phyloP scores from a whole-genome alignment of 176 grass and related monocot species.

The Eremochloa ophiuroides region DNA sequence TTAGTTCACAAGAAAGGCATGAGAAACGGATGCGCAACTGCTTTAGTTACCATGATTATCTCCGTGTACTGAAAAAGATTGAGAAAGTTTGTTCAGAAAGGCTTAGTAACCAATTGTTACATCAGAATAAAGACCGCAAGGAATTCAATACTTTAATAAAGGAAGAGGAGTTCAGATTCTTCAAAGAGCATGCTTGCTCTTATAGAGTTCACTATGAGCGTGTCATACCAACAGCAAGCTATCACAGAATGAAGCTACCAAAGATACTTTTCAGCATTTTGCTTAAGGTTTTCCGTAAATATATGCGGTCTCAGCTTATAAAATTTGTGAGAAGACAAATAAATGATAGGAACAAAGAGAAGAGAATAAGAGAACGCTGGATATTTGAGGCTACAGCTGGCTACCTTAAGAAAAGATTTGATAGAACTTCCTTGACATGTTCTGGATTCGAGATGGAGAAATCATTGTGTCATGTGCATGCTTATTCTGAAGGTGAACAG shows the following conservation, averaged over 20 bases:
- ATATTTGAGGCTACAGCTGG: constrained; percentile 64
- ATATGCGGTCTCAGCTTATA: constrained; percentile 41
- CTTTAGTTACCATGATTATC: constrained; percentile 14
- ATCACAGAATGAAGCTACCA: constrained; percentile 32
- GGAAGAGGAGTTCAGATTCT: constrained; percentile 31
- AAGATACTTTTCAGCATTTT: constrained; percentile 39
- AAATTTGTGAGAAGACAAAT: constrained; percentile 47
- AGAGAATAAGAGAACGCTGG: constrained; percentile 43
- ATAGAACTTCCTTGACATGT: constrained; percentile 36
- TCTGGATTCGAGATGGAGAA: constrained; percentile 42
- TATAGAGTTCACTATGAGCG: constrained; percentile 15
- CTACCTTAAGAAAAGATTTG: constrained; percentile 56
- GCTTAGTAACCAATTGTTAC: constrained; percentile 30
- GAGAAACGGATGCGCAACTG: background rate
- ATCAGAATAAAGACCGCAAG: constrained; percentile 47
- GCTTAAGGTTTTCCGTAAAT: constrained; percentile 28
- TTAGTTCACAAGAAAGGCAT: constrained; percentile 34
- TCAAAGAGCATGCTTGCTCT: constrained; percentile 8
- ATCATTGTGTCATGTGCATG: constrained; percentile 23
- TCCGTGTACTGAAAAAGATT: constrained; percentile 16
- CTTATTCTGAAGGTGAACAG: constrained; percentile 22
- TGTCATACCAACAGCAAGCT: constrained; percentile 28
- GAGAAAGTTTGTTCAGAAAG: constrained; percentile 54
- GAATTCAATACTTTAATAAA: constrained; percentile 36
- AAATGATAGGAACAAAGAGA: constrained; percentile 66